Conservation (phyloP, 441 rosid species). For the Arabidopsis lyrata region DNA sequence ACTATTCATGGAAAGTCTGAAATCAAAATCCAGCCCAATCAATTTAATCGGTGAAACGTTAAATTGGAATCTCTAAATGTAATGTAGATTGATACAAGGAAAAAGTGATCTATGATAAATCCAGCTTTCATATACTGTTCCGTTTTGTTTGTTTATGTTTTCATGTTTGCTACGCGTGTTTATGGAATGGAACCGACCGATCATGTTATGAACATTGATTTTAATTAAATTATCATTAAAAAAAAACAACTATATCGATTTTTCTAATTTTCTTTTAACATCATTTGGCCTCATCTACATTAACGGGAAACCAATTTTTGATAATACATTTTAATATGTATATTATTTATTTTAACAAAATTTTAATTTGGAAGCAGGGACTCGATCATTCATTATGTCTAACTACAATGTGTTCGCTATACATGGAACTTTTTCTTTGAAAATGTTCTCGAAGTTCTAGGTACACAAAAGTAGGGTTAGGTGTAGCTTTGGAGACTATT, state of each 20-base stretch:
- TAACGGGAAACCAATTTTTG: background rate
- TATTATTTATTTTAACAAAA: background rate
- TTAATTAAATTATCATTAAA: background rate
- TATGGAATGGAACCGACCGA: background rate
- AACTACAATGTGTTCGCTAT: background rate
- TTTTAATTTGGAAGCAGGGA: background rate
- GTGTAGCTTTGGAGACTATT: background rate
- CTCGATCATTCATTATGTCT: background rate
- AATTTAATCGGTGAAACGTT: background rate
- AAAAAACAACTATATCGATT: background rate
- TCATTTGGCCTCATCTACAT: background rate
- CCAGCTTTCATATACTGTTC: background rate
- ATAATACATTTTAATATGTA: background rate
- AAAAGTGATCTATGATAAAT: background rate
- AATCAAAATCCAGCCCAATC: background rate
- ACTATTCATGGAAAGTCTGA: background rate
- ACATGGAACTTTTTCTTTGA: background rate
- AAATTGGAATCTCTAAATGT: too few species aligned
- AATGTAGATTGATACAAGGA: background rate
- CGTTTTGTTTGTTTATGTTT: background rate
- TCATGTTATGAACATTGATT: background rate
- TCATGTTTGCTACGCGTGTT: background rate
- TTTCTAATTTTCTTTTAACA: background rate
- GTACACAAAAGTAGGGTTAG: background rate
- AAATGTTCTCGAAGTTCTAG: background rate